Percentiles rank a stretch among this genome's conserved stretches.
These are phyloP conservation scores for Aspergillus cristatus DNA, from an alignment of 495 filamentous ascomycete genomes.

Conservation along the genomic window DNA sequence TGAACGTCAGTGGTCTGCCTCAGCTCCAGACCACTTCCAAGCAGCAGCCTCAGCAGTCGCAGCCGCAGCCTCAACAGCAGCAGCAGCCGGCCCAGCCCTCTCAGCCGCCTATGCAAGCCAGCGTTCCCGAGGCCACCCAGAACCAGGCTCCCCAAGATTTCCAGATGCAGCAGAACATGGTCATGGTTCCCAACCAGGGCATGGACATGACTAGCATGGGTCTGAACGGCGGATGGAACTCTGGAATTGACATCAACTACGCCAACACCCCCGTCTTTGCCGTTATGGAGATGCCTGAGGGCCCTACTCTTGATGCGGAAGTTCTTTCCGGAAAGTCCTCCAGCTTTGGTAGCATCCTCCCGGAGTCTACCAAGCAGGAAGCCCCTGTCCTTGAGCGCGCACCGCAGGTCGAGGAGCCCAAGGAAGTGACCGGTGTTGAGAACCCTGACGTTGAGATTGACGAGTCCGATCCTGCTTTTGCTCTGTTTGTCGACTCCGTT, in stretches of 20 bases:
- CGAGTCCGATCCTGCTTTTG: slow-evolving; percentile 50
- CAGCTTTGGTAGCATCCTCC: slow-evolving; percentile 18
- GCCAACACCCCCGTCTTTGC: slow-evolving; percentile 72
- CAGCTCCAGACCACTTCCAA: slow-evolving; percentile 22
- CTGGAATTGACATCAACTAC: slow-evolving; percentile 44
- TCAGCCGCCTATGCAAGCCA: slow-evolving; percentile 16
- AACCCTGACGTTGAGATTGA: slow-evolving; percentile 46
- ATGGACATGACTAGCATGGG: slow-evolving; percentile 58
- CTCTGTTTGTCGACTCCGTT: slow-evolving; percentile 43
- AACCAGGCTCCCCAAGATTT: slow-evolving; percentile 43
- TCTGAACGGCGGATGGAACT: slow-evolving; percentile 44
- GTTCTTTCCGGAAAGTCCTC: slow-evolving; percentile 59
- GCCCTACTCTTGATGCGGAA: slow-evolving; percentile 52
- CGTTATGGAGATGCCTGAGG: slow-evolving; percentile 64
- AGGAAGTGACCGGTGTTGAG: slow-evolving; percentile 21
- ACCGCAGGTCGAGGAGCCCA: slow-evolving; percentile 21
- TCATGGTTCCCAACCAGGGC: slow-evolving; percentile 65
- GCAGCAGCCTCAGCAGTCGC: slow-evolving; percentile 24
- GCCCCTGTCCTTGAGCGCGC: slow-evolving; percentile 37
- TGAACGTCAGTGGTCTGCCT: slow-evolving; percentile 45
- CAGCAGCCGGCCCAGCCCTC: slow-evolving; percentile 22
- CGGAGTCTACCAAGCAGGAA: slow-evolving; percentile 42
- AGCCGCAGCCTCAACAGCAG: slow-evolving; percentile 34
- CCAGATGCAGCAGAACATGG: slow-evolving; percentile 55
- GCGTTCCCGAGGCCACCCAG: slow-evolving; percentile 49